These are phyloP conservation scores for Tricholoma sp. DNA, from an alignment of 768 basidiomycete species.

Conservation along the genomic window DNA sequence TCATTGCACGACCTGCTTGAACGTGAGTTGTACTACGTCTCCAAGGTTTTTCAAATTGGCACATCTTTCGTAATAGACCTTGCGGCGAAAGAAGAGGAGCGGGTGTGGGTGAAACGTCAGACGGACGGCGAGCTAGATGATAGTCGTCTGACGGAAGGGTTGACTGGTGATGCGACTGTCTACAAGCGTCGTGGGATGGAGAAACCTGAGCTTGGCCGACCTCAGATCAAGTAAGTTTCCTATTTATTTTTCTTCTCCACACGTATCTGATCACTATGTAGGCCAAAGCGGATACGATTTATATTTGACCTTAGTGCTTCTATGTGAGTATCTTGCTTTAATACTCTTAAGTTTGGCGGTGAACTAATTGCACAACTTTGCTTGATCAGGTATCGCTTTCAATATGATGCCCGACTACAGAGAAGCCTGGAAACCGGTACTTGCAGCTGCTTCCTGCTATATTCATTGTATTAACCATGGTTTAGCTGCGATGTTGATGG, in stretches of 20 bases:
- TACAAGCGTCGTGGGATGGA: constrained; percentile 70
- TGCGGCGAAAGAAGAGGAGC: constrained; percentile 65
- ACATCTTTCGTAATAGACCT: constrained; percentile 37
- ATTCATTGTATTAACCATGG: not conserved
- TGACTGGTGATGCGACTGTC: constrained; percentile 64
- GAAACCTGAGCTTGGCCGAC: constrained; percentile 61
- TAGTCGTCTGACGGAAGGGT: constrained; percentile 57
- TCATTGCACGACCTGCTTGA: constrained; percentile 58
- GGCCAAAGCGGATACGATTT: constrained; percentile 64
- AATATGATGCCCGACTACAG: constrained; percentile 62
- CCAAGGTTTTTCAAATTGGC: not conserved
- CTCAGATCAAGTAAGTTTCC: constrained; percentile 53
- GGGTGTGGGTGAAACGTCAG: constrained; percentile 67
- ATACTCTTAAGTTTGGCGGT: not conserved
- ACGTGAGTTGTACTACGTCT: constrained; percentile 38
- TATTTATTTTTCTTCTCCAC: not conserved
- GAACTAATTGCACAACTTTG: not conserved
- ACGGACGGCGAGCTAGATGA: constrained; percentile 70
- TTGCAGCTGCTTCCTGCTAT: not conserved
- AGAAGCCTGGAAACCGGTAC: constrained; percentile 62
- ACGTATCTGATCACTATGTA: constrained; percentile 17
- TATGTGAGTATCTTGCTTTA: constrained; percentile 36
- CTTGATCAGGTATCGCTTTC: constrained; percentile 57
- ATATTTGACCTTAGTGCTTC: constrained; percentile 68
- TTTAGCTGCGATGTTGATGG: constrained; percentile 69